Percentiles rank a stretch among this genome's conserved stretches.
Evolutionary conservation across 768 basidiomycete genomes (phyloP).

Genomic region (Fomitopsis serialis): DNA sequence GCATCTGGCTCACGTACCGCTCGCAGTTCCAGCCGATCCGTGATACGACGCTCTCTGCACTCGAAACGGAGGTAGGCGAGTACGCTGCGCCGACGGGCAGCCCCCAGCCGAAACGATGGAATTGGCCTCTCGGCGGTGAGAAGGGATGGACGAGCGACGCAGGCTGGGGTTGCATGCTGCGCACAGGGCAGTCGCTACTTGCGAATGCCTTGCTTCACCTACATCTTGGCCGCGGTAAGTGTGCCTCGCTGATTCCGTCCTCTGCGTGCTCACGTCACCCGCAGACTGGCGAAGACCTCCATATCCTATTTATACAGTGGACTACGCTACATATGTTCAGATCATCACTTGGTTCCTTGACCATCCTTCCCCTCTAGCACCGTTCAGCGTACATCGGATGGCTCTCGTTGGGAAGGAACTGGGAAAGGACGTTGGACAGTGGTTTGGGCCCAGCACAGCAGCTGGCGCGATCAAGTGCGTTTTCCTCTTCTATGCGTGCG

Average conservation of each 20-base stretch:
- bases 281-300: slow-evolving; percentile 87
- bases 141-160: slow-evolving; percentile 82
- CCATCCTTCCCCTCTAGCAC: slow-evolving; percentile 74
- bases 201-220: slow-evolving; percentile 74
- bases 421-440: slow-evolving; percentile 92
- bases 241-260: not conserved
- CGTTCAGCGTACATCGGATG: slow-evolving; percentile 96
- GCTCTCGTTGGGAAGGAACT: slow-evolving; percentile 91
- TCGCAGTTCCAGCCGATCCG: slow-evolving; percentile 80
- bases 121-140: slow-evolving; percentile 58
- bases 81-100: slow-evolving; percentile 22
- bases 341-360: slow-evolving; percentile 96
- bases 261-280: not conserved
- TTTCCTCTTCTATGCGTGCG: not conserved
- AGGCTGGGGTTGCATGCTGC: slow-evolving; percentile 90
- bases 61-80: slow-evolving; percentile 30
- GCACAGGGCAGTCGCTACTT: slow-evolving; percentile 80
- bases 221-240: slow-evolving; percentile 69
- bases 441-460: slow-evolving; percentile 98
- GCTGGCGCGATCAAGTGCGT: slow-evolving; percentile 88
- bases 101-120: slow-evolving; percentile 51
- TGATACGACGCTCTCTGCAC: slow-evolving; percentile 45
- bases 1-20: slow-evolving; percentile 91
- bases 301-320: slow-evolving; percentile 48
- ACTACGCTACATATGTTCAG: slow-evolving; percentile 84